Base-by-base conservation (phyloP, 148 eudicot genomes). In the Spergularia bocconei region DNA sequence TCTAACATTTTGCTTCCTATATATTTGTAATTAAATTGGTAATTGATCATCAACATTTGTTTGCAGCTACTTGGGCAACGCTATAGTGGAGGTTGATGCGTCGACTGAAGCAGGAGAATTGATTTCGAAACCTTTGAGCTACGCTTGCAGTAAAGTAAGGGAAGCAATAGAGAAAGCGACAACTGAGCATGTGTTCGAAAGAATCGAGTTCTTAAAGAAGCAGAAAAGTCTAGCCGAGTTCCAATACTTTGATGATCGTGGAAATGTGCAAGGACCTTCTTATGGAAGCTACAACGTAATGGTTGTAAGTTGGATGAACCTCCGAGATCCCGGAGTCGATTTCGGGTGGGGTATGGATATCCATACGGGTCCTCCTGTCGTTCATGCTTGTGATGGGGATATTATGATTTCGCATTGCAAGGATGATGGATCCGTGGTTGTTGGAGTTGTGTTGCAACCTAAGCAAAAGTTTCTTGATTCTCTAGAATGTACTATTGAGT, bases 1-100 rank as follows among this genome's bases (percentile, higher is more conserved):
- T n/a, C n/a, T n/a, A n/a, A n/a, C n/a, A n/a, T n/a, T n/a, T n/a
- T n/a, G n/a, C n/a, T n/a, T n/a, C n/a, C n/a, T n/a, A n/a, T n/a
- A n/a, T n/a, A n/a, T n/a, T n/a, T n/a, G n/a, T n/a, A n/a, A n/a
- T n/a, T n/a, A n/a, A n/a, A n/a, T n/a, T n/a, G n/a, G n/a, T n/a
- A n/a, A n/a, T n/a, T n/a, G n/a, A n/a, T n/a, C n/a, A n/a, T n/a
- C n/a, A n/a, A n/a, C n/a, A n/a, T n/a, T n/a, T n/a, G n/a, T 20
- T 47, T 48, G 57, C 6, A 60, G 75, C 20, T 72, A 59, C 33
- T 72, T 72, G 15, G 75, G 75, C 33, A 72, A 72, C 47, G 75
- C 56, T 12, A 38, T 60, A 1, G 41, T 72, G 12, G 67, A 59
- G 0, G 36, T 21, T 7, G 56, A 41, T 6, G 51, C 29, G 44